Percentiles rank a stretch among this genome's conserved stretches.
Evolutionary conservation across 768 basidiomycete genomes (phyloP).

Genomic region (Pulveroboletus ravenelii): DNA sequence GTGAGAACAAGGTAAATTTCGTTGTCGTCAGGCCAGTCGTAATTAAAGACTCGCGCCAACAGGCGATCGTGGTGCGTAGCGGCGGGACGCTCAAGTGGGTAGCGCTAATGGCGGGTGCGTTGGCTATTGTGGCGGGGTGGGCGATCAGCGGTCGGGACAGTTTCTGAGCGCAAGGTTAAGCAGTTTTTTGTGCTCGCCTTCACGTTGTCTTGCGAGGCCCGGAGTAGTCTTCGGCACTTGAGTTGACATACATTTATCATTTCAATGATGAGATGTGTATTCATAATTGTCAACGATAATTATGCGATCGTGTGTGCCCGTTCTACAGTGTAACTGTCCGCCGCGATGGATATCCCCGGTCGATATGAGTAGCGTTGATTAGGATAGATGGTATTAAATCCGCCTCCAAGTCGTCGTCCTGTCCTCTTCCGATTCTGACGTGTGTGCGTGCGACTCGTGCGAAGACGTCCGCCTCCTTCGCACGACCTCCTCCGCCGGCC

Average conservation of each 20-base stretch:
- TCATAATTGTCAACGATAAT: too few species aligned
- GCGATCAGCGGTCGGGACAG: neutral
- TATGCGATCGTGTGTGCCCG: neutral
- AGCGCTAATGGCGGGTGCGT: neutral
- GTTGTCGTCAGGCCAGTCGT: neutral
- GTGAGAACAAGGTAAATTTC: conserved; percentile 10
- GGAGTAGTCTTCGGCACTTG: too few species aligned
- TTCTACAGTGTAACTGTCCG: neutral
- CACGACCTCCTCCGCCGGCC: too few species aligned
- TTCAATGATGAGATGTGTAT: neutral
- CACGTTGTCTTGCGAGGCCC: neutral
- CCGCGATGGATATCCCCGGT: too few species aligned
- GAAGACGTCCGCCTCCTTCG: neutral
- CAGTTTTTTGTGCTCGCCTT: neutral
- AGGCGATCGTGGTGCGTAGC: neutral
- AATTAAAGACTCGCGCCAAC: conserved; percentile 5
- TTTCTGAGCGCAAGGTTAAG: conserved; percentile 10
- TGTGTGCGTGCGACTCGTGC: conserved; percentile 5
- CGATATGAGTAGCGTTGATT: neutral
- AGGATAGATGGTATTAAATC: neutral
- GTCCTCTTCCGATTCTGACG: conserved; percentile 19
- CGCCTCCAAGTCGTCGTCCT: conserved; percentile 15
- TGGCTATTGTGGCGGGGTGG: conserved; percentile 9
- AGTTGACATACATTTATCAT: too few species aligned
- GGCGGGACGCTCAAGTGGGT: neutral